A percentile compares a stretch with the other conserved stretches of the same genome.
Conservation (phyloP, 257 asterid genomes). For the Forsythia viridissima region DNA sequence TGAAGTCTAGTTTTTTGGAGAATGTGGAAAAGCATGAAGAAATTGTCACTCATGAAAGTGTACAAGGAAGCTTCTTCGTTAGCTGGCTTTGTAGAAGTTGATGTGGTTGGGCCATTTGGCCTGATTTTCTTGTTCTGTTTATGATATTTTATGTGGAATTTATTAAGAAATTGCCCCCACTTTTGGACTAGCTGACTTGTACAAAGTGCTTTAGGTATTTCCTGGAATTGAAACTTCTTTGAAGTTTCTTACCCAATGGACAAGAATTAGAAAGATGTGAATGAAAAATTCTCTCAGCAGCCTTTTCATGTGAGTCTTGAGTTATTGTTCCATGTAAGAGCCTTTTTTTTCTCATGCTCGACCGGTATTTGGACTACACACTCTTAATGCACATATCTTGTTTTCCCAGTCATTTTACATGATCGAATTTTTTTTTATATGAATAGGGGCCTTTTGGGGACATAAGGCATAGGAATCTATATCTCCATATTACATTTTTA, state of each 20-base stretch:
- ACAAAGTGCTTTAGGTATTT: constrained; percentile 5
- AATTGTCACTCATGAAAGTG: constrained; percentile 10
- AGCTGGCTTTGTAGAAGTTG: constrained; percentile 17
- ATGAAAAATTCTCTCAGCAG: not conserved
- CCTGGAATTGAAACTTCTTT: constrained; percentile 22
- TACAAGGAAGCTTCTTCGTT: constrained; percentile 20
- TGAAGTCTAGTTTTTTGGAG: constrained; percentile 28
- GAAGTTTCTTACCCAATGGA: not conserved
- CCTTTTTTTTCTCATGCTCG: not conserved
- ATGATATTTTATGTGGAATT: constrained; percentile 19
- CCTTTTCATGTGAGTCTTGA: not conserved
- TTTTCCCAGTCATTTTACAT: not conserved
- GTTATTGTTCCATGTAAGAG: constrained; percentile 11
- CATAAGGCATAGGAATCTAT: not conserved
- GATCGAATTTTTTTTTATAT: not conserved
- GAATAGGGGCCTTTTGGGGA: not conserved
- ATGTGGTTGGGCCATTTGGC: constrained; percentile 27
- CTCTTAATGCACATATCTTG: not conserved
- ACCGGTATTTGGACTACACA: not conserved
- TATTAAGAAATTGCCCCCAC: not conserved
- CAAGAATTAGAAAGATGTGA: not conserved
- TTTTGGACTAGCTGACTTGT: constrained; percentile 21
- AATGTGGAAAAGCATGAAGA: constrained; percentile 13
- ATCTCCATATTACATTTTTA: not conserved
- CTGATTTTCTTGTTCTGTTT: constrained; percentile 30